These are phyloP conservation scores for Petunia secreta DNA, from an alignment of 257 asterid genomes.

Conservation along the genomic window DNA sequence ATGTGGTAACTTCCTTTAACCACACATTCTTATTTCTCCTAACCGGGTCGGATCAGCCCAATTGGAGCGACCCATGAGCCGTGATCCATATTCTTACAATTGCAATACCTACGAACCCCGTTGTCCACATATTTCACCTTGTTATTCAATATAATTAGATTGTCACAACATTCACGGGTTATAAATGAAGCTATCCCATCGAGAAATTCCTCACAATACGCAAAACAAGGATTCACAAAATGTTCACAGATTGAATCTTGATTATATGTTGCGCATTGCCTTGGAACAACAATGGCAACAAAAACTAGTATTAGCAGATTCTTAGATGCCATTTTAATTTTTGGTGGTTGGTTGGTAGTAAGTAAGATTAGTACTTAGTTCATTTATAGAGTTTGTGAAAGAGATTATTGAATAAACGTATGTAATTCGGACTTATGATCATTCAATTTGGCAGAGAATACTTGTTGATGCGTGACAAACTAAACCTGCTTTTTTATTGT, in stretches of 20 bases:
- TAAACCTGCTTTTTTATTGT: background rate
- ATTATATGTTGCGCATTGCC: background rate
- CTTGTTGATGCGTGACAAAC: background rate
- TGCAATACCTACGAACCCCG: too few species aligned
- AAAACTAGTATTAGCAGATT: background rate
- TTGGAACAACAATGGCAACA: background rate
- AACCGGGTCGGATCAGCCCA: too few species aligned
- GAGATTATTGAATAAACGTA: background rate
- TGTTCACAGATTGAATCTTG: background rate
- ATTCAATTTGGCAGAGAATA: background rate
- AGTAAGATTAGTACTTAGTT: too few species aligned
- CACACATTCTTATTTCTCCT: too few species aligned
- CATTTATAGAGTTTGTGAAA: slow-evolving; percentile 4
- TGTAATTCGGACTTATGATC: background rate
- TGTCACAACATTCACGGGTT: background rate
- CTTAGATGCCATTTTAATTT: background rate
- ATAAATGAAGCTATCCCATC: background rate
- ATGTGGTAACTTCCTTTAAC: too few species aligned
- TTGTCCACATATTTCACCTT: too few species aligned
- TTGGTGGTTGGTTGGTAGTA: background rate
- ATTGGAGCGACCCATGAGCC: too few species aligned
- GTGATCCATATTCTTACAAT: too few species aligned
- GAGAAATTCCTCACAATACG: slow-evolving; percentile 2
- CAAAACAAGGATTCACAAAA: slow-evolving; percentile 2
- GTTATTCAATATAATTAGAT: slow-evolving; percentile 16